Conservation (phyloP, 371 early-diverging fungal species). For the Apophysomyces sp. region DNA sequence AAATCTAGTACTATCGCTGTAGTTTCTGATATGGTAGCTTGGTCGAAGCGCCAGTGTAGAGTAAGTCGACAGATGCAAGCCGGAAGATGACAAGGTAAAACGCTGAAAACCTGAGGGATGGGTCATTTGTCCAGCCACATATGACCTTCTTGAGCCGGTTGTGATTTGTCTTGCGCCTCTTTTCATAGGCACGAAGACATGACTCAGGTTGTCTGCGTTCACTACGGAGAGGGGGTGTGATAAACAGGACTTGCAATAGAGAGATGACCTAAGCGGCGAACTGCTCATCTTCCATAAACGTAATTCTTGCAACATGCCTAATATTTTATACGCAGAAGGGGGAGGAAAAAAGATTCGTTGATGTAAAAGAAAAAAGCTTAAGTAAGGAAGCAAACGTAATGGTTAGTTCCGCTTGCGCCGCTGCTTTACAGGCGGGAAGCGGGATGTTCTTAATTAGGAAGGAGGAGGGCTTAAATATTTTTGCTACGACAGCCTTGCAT, state of each 20-base stretch:
- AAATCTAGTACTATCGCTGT: neutral
- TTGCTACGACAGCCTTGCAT: neutral
- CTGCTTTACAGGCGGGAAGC: neutral
- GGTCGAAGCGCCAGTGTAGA: neutral
- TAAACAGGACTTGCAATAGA: neutral
- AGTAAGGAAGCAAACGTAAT: neutral
- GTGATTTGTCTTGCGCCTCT: neutral
- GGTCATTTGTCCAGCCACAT: too few relatives aligned
- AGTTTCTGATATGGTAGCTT: neutral
- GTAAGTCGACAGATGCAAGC: neutral
- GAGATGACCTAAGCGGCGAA: neutral
- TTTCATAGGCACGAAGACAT: neutral
- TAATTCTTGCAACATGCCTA: neutral
- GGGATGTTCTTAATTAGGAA: neutral
- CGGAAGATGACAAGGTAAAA: neutral
- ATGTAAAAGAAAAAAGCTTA: neutral
- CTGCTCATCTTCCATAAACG: neutral
- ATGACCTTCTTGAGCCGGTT: neutral
- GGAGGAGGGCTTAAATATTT: neutral
- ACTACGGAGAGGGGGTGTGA: neutral
- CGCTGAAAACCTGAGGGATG: neutral
- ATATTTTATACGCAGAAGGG: too few relatives aligned
- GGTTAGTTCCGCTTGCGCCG: neutral
- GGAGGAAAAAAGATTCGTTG: neutral
- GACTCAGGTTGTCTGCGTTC: neutral